phyloP scores from a whole-genome alignment of 2,329 filamentous ascomycete species.

The Colletotrichum siamense region DNA sequence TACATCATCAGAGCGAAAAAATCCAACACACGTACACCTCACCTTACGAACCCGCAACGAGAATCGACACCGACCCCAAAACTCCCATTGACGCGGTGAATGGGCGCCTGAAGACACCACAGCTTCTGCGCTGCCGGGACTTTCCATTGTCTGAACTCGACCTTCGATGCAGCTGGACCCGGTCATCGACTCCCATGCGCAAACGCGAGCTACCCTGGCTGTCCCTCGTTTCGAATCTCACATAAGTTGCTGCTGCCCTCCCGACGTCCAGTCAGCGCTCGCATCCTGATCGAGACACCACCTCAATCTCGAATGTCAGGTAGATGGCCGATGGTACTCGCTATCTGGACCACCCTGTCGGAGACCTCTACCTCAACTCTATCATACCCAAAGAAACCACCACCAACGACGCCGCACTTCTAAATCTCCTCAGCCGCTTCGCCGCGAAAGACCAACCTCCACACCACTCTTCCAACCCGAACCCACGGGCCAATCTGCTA shows the following conservation, averaged over 20 bases:
- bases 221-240: slow-evolving; percentile 36
- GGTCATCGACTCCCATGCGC: slow-evolving; percentile 38
- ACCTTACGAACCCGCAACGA: background rate
- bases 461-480: slow-evolving; percentile 27
- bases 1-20: slow-evolving; percentile 7
- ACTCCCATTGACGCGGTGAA: slow-evolving; percentile 7
- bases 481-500: slow-evolving; percentile 26
- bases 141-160: slow-evolving; percentile 3
- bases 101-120: slow-evolving; percentile 13
- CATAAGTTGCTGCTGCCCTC: slow-evolving; percentile 31
- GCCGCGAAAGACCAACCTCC: slow-evolving; percentile 31
- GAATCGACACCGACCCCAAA: background rate
- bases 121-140: slow-evolving; percentile 10
- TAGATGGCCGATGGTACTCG: slow-evolving; percentile 75
- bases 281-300: slow-evolving; percentile 20
- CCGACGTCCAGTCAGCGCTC: background rate
- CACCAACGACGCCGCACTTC: slow-evolving; percentile 45
- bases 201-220: slow-evolving; percentile 39
- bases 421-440: slow-evolving; percentile 39
- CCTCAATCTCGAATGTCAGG: slow-evolving; percentile 37
- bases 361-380: slow-evolving; percentile 60
- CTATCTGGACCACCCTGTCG: slow-evolving; percentile 64
- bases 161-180: slow-evolving; percentile 23
- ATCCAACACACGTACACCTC: background rate
- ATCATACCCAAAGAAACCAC: slow-evolving; percentile 44